Evolutionary conservation across 202 grass and related monocot genomes (phyloP), one percentile per base, ranked within the genome.

Genomic region (Setaria viridis): DNA sequence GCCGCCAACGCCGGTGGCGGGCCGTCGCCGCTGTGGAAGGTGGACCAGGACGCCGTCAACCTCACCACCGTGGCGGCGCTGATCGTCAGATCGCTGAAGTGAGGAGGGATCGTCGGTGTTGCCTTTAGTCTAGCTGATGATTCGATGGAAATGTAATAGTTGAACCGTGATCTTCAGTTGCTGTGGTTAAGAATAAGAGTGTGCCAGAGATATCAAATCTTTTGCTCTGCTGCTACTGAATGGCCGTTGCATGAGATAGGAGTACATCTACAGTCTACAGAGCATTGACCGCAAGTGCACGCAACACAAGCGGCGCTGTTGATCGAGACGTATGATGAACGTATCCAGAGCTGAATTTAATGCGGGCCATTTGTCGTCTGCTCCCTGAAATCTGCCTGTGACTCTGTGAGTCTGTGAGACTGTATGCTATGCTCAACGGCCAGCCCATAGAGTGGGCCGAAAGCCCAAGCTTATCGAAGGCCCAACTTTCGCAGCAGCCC

Each of bases 31-130:
- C 48, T 90, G 67, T n/a, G 59, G 41, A 87, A 87, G 84, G 74
- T 83, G 80, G 17, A 90, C 58, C 39, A 50, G 49, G 80, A 90
- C 84, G 88, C 88, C 74, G 30, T 50, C 41, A 57, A 60, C n/a
- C 80, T 90, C 47, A 60, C 80, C n/a, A 82, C 59, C 67, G 16
- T 90, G 5, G 80, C 67, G 10, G 34, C 43, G 73, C 73, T 90
- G 11, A 90, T 90, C 50, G 88, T 86, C 11, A 11, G 30, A 2
- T 25, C 42, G 30, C 45, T 82, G 11, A 17, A 50, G 11, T 58
- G 20, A 16, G 20, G 49, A 4, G 9, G 50, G 30, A 30, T 47
- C 70, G 1, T 19, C 30, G 29, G 15, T 34, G 70, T 30, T 2
- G 25, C 5, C 25, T 46, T 46, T 62, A 15, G 47, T 12, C 45